These are phyloP conservation scores for Dioscorea alata DNA, from an alignment of 106 monocot genomes.

Conservation along the genomic window DNA sequence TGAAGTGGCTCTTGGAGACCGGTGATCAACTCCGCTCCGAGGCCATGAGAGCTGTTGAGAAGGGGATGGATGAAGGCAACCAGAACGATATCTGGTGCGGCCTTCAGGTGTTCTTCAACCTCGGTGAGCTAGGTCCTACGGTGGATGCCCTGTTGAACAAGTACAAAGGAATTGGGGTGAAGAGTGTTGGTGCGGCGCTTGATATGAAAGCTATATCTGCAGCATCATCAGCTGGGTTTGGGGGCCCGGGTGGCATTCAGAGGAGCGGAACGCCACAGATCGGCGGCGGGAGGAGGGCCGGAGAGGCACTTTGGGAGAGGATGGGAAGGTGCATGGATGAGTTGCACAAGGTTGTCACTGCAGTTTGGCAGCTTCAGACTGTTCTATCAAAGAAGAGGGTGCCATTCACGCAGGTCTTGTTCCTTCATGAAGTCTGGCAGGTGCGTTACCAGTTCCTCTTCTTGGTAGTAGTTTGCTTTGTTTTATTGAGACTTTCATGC, in stretches of 20 bases:
- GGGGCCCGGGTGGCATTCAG: conserved; percentile 76
- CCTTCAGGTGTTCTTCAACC: conserved; percentile 94
- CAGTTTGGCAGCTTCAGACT: conserved; percentile 90
- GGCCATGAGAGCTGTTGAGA: conserved; percentile 73
- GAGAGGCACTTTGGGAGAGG: conserved; percentile 87
- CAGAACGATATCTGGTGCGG: conserved; percentile 97
- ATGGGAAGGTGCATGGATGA: conserved; percentile 89
- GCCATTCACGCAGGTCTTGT: conserved; percentile 85
- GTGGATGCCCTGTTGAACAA: conserved; percentile 71
- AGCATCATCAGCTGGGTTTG: conserved; percentile 11
- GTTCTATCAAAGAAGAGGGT: conserved; percentile 86
- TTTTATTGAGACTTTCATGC: background rate
- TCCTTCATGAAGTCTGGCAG: conserved; percentile 98
- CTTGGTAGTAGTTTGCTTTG: background rate
- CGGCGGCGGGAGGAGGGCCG: conserved; percentile 68
- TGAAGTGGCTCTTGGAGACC: conserved; percentile 56
- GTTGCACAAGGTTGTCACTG: conserved; percentile 60
- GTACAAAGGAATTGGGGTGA: conserved; percentile 66
- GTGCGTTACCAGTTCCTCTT: conserved; percentile 18
- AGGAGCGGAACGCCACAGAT: conserved; percentile 93
- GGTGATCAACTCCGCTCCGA: conserved; percentile 51
- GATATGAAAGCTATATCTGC: conserved; percentile 93
- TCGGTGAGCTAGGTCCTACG: conserved; percentile 71
- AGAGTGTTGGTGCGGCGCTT: conserved; percentile 61
- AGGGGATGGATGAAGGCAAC: conserved; percentile 81